phyloP scores from a whole-genome alignment of 192 early-diverging fungal genomes.

The Allomyces arbusculus region DNA sequence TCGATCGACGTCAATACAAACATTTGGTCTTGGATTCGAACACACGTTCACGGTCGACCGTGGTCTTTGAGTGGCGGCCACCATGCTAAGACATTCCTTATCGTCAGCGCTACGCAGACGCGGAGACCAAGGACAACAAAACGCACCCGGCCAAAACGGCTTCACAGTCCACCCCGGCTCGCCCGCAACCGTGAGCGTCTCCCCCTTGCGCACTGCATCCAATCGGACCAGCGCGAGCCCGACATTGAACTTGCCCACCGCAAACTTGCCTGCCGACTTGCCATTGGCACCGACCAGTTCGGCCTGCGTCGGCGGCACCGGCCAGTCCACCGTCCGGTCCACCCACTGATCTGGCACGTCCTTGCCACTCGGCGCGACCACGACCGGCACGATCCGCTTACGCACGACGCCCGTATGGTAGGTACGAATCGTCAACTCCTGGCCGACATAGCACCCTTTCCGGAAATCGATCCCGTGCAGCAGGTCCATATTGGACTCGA shows the following conservation, averaged over 20 bases:
- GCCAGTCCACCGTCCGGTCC: constrained; percentile 13
- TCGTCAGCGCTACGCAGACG: too few relatives aligned
- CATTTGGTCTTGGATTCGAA: too few relatives aligned
- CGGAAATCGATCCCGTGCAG: constrained; percentile 86
- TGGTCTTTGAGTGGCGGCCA: too few relatives aligned
- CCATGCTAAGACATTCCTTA: too few relatives aligned
- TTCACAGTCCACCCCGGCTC: too few relatives aligned
- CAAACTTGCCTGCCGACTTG: constrained; percentile 37
- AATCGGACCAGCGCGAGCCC: constrained; percentile 72
- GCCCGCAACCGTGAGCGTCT: too few relatives aligned
- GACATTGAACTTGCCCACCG: constrained; percentile 48
- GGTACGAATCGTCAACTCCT: constrained; percentile 93
- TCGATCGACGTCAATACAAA: too few relatives aligned
- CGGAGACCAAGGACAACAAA: too few relatives aligned
- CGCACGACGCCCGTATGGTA: constrained; percentile 83
- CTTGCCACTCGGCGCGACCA: constrained; percentile 19
- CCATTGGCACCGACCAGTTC: background rate
- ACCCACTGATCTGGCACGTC: constrained; percentile 1
- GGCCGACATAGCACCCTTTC: constrained; percentile 96
- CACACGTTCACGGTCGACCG: too few relatives aligned
- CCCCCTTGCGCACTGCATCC: constrained; percentile 34
- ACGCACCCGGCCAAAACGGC: too few relatives aligned
- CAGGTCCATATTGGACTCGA: constrained; percentile 82
- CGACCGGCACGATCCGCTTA: constrained; percentile 74
- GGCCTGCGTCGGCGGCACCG: constrained; percentile 13